Evolutionary conservation across 768 basidiomycete genomes (phyloP), one percentile per base, ranked within the genome.

Genomic region (Rhodocollybia butyracea): DNA sequence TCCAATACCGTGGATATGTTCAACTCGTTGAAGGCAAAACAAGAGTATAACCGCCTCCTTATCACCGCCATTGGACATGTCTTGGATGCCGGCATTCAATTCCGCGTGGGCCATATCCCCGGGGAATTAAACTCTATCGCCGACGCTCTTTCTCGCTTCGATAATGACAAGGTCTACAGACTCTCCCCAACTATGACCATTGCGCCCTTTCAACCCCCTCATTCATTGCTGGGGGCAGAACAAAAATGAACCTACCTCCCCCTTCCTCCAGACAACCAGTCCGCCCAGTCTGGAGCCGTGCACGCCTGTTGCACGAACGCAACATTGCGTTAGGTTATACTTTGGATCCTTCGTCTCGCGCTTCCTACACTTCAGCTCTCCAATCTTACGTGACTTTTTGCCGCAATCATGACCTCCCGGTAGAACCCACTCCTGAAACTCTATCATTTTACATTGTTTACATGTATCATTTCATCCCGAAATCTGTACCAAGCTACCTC

Each of bases 61-160:
- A n/a, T n/a, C n/a, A n/a, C n/a, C n/a, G n/a, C n/a, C n/a, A n/a
- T n/a, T n/a, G n/a, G n/a, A 15, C 13, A 62, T 38, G 38, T 63
- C 8, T n/a, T 64, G 24, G 19, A 41, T 12, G n/a, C 4, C 24
- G 8, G 52, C 1, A 42, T 64, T 19, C 50, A 70, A 21, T 55
- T 71, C 0, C 60, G 62, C 0, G 65, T 72, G 0, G 29, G 63
- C 1, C 66, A 66, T 19, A 32, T 70, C 7, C 56, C 62, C 0
- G 62, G 66, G 0, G 51, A 57, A 5, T 6, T 58, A 1, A 71
- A 70, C 42, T 13, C 31, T 2, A 57, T 68, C 3, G 70, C 68
- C 3, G 70, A 71, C 30, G 59, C 64, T 0, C 55, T 73, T 0
- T 70, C 67, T 0, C 64, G 63, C 17, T 10, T 19, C 32, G 47